Evolutionary conservation across 768 basidiomycete genomes (phyloP).

Genomic region (Krasilnikovozyma curviuscula): DNA sequence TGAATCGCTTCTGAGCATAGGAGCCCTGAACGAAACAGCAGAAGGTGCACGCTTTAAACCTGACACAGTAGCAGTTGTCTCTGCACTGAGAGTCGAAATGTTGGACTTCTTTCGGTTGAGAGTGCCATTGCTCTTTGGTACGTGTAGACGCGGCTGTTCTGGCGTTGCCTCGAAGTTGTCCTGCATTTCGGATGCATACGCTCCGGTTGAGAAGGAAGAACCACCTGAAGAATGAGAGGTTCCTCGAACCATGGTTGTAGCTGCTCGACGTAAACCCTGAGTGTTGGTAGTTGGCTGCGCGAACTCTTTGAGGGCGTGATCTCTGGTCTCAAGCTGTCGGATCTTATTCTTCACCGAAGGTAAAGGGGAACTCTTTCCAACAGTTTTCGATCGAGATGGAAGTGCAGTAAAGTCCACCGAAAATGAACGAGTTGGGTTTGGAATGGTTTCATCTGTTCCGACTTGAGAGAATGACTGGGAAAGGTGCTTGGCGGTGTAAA

Average conservation of each 20-base stretch:
- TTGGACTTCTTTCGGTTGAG: neutral
- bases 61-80: neutral
- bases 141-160: no score
- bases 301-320: neutral
- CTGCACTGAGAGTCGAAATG: neutral
- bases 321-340: slow-evolving; percentile 1
- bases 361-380: neutral
- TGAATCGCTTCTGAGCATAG: slow-evolving; percentile 1
- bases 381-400: neutral
- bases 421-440: neutral
- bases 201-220: neutral
- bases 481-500: neutral
- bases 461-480: neutral
- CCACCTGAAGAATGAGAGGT: neutral
- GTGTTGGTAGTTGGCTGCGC: neutral
- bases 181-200: neutral
- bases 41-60: slow-evolving; percentile 2
- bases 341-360: slow-evolving; percentile 11
- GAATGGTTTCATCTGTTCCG: neutral
- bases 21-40: slow-evolving; percentile 9
- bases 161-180: no score
- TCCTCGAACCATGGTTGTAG: neutral
- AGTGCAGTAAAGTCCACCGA: neutral
- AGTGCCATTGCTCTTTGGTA: no score
- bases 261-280: neutral